These are phyloP conservation scores for Exophiala lecanii-corni DNA, from an alignment of 2,329 filamentous ascomycete species.

Conservation along the genomic window DNA sequence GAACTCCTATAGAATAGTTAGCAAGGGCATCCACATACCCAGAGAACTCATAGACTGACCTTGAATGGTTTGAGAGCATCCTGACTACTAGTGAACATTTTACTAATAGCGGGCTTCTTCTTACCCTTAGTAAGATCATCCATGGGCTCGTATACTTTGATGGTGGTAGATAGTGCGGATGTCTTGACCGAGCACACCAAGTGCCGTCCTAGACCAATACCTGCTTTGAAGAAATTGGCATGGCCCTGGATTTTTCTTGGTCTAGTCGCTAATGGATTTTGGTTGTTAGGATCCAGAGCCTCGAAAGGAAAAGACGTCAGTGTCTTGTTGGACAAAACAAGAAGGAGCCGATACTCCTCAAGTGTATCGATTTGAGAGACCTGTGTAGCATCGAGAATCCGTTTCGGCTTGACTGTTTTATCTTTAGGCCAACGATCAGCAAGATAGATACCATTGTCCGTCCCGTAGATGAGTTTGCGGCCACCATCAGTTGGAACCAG, in stretches of 20 bases:
- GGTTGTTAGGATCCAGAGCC: slow-evolving; percentile 75
- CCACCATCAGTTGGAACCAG: slow-evolving; percentile 95
- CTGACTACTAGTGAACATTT: slow-evolving; percentile 90
- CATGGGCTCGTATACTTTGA: slow-evolving; percentile 99
- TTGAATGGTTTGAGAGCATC: slow-evolving; percentile 96
- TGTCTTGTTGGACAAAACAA: slow-evolving; percentile 90
- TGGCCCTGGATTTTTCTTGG: slow-evolving; percentile 96
- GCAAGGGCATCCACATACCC: too few relatives aligned
- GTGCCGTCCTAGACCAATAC: slow-evolving; percentile 89
- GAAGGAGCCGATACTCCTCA: slow-evolving; percentile 86
- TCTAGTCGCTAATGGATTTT: slow-evolving; percentile 70
- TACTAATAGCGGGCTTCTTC: slow-evolving; percentile 91
- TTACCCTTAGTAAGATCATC: slow-evolving; percentile 89
- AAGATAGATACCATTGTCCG: slow-evolving; percentile 87
- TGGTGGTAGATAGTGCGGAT: slow-evolving; percentile 85
- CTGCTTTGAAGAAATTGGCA: slow-evolving; percentile 97
- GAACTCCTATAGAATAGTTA: slow-evolving; percentile 61
- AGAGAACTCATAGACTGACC: slow-evolving; percentile 42
- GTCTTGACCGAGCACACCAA: slow-evolving; percentile 96
- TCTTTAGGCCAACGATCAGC: slow-evolving; percentile 89
- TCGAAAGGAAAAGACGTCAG: slow-evolving; percentile 84
- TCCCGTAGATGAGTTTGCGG: slow-evolving; percentile 88
- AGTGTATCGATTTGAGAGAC: slow-evolving; percentile 96
- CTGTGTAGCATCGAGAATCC: slow-evolving; percentile 77
- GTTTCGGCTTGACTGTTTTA: slow-evolving; percentile 64